Evolutionary conservation across 2,329 filamentous ascomycete genomes (phyloP).

Genomic region (Spiromastix sp.): DNA sequence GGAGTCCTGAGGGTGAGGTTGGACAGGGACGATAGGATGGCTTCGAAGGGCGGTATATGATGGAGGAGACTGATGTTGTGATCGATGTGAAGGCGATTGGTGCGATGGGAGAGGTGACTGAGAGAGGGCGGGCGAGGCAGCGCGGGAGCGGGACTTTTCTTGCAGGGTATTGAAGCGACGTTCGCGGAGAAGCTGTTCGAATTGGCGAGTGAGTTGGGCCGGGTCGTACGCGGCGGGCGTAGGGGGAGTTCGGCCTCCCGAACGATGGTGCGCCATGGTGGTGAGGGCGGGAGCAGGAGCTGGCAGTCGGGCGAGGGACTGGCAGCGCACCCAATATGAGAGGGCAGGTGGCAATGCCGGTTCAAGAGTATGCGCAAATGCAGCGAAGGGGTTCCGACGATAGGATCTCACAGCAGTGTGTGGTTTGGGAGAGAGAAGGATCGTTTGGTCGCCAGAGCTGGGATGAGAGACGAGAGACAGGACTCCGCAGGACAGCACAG

Average conservation of each 20-base stretch:
- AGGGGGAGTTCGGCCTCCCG: constrained; percentile 2
- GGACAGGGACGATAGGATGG: constrained; percentile 63
- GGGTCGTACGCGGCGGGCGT: constrained; percentile 50
- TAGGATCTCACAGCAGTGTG: too few relatives aligned
- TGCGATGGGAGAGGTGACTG: constrained; percentile 15
- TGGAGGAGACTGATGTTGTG: constrained; percentile 36
- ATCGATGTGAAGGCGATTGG: constrained; percentile 36
- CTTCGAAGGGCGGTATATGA: constrained; percentile 53
- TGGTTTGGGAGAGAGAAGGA: too few relatives aligned
- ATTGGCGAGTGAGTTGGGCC: constrained; percentile 67
- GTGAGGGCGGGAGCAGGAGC: constrained; percentile 5
- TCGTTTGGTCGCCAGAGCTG: too few relatives aligned
- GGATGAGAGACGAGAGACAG: too few relatives aligned
- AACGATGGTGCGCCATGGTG: constrained; percentile 6
- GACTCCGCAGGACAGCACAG: too few relatives aligned
- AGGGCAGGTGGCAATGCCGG: constrained; percentile 1
- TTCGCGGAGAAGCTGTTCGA: constrained; percentile 76
- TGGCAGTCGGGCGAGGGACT: constrained; percentile 10
- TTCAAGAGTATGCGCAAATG: too few relatives aligned
- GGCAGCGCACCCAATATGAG: constrained; percentile 6
- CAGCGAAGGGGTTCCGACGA: too few relatives aligned
- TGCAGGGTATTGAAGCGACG: constrained; percentile 79
- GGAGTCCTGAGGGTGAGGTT: constrained; percentile 64
- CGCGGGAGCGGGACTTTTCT: constrained; percentile 49
- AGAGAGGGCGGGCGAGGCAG: constrained; percentile 44